Evolutionary conservation across 352 stramenopile species (phyloP), one percentile per base, ranked within the genome.

Genomic region (Blastocystis sp.): DNA sequence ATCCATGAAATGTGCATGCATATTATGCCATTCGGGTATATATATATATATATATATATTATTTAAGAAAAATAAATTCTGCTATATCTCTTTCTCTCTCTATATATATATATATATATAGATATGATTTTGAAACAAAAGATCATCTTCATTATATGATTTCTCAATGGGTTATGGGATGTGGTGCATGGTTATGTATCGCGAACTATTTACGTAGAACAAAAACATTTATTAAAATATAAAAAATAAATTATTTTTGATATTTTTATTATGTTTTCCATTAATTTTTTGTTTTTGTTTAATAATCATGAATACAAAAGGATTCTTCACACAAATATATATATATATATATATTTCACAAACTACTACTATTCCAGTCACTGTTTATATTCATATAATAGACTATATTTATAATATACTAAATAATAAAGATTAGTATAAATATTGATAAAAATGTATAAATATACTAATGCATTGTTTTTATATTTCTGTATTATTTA

Each of bases 181-280:
- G 48, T 10, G 52, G 52, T 7, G 54, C 54, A 42, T 62, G 52
- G 52, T 11, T 62, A 1, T 7, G 48, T 2, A 62, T 62, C 18
- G 52, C 32, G 6, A 62, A 62, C 23, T 28, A 49, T 6, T 62
- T 62, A 24, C 40, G 41, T 23, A 25, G 52, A 21, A 27, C 37
- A 23, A 52, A 52, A 4, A 11, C 54, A 9, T 62, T 62, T 28
- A 54, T 62, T 19, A 62, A 52, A 13, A 49, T 62, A 9, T 32
- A 52, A 36, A 9, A 62, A 62, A 47, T n/a, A 62, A 31, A 19
- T 7, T 27, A 62, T 11, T 59, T 19, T 11, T 24, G 35, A 19
- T 49, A 24, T 6, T n/a, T n/a, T 4, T 18, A 43, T 18, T 43
- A 43, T 13, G 13, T 0, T 13, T 39, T n/a, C 0, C 16, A 13